Conservation (phyloP, 352 stramenopile species). For the Globisporangium nunn region DNA sequence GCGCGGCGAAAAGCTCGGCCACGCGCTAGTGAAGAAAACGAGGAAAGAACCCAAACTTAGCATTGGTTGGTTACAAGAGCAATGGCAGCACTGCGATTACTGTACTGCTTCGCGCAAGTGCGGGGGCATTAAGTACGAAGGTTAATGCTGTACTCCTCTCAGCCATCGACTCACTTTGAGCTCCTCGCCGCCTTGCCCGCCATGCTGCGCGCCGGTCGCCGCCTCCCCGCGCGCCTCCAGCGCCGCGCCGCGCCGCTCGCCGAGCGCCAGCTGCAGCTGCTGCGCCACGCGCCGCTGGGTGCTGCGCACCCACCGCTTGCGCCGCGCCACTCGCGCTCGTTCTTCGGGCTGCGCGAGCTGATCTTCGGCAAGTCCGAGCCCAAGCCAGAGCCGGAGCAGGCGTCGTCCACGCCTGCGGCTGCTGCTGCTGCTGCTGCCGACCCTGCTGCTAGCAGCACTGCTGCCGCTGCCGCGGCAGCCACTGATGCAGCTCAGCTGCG, state of each 20-base stretch:
- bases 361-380: constrained; percentile 48
- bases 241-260: not conserved
- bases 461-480: not conserved
- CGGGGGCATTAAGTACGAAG: too few species aligned
- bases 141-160: too few species aligned
- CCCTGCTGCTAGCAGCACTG: constrained; percentile 4
- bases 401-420: not conserved
- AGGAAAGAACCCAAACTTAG: not conserved
- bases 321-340: constrained; percentile 33
- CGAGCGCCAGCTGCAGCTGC: constrained; percentile 4
- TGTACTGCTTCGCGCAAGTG: not conserved
- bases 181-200: not conserved
- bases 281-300: not conserved
- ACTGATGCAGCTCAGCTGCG: not conserved
- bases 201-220: constrained; percentile 17
- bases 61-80: not conserved
- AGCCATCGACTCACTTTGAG: too few species aligned
- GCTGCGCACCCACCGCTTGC: not conserved
- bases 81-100: not conserved
- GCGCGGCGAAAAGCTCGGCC: too few species aligned
- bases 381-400: constrained; percentile 10
- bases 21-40: not conserved
- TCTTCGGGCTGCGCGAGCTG: constrained; percentile 59
- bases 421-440: constrained; percentile 1
- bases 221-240: constrained; percentile 7